A percentile compares a stretch with the other conserved stretches of the same genome.
These are phyloP conservation scores for Hortiboletus campestris DNA, from an alignment of 768 basidiomycete genomes.

Conservation along the genomic window DNA sequence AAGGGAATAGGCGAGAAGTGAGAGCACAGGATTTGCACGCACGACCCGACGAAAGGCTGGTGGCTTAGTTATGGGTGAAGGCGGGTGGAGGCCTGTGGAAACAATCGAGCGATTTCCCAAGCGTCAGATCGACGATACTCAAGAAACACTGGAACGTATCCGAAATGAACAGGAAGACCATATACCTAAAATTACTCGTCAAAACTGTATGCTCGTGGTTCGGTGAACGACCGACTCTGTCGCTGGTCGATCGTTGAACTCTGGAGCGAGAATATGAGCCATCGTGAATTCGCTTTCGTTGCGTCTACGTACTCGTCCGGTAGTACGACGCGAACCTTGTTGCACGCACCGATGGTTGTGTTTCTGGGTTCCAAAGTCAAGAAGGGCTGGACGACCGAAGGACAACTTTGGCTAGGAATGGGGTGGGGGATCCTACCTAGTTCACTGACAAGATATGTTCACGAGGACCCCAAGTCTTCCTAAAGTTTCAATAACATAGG, in stretches of 20 bases:
- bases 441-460: too few species aligned
- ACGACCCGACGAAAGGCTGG: too few species aligned
- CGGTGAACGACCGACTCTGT: background rate
- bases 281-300: background rate
- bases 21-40: too few species aligned
- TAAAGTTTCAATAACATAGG: too few species aligned
- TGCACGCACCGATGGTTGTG: conserved; percentile 6
- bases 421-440: background rate
- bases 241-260: conserved; percentile 9
- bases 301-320: conserved; percentile 15
- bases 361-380: background rate
- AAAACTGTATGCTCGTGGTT: background rate
- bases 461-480: too few species aligned
- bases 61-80: too few species aligned
- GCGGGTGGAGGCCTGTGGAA: background rate
- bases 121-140: background rate
- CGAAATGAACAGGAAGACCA: conserved; percentile 14
- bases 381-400: background rate
- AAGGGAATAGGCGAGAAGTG: too few species aligned
- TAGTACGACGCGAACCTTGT: conserved; percentile 33
- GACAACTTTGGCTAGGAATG: background rate
- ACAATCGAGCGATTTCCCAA: background rate
- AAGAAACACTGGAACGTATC: conserved; percentile 18
- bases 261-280: conserved; percentile 1
- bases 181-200: background rate